These are phyloP conservation scores for Aspergillus persii DNA, from an alignment of 2,329 filamentous ascomycete species.

Conservation along the genomic window DNA sequence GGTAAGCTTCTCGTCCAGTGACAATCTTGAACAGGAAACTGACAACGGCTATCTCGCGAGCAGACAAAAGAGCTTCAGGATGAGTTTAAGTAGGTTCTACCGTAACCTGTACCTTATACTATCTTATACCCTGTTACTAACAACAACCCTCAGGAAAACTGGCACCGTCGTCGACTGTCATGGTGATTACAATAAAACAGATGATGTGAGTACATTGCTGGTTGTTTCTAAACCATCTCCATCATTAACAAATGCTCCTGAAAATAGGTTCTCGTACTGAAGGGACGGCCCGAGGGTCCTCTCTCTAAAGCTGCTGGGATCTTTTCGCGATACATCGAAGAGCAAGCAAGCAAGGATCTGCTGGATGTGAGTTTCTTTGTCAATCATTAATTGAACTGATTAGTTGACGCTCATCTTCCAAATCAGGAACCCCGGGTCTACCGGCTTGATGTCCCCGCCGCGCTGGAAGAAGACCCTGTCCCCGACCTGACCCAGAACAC, in stretches of 20 bases:
- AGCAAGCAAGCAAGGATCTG: slow-evolving; percentile 30
- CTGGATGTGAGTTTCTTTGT: slow-evolving; percentile 27
- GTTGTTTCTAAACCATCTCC: too few species aligned
- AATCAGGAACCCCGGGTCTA: slow-evolving; percentile 26
- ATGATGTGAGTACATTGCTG: slow-evolving; percentile 21
- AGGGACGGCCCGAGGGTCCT: slow-evolving; percentile 17
- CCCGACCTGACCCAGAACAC: not conserved
- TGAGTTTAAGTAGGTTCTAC: slow-evolving; percentile 20
- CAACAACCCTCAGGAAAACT: slow-evolving; percentile 5
- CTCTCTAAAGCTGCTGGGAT: slow-evolving; percentile 11
- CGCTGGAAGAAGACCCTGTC: slow-evolving; percentile 8
- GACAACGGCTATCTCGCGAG: not conserved
- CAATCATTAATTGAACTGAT: not conserved
- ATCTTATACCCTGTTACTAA: too few species aligned
- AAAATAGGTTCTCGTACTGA: slow-evolving; percentile 26
- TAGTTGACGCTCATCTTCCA: not conserved
- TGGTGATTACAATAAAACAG: slow-evolving; percentile 22
- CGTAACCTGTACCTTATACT: not conserved
- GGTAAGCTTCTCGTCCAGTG: slow-evolving; percentile 14
- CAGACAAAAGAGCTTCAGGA: slow-evolving; percentile 26
- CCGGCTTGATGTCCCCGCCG: slow-evolving; percentile 22
- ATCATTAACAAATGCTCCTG: not conserved
- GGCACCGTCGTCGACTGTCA: slow-evolving; percentile 8
- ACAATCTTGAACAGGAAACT: not conserved
- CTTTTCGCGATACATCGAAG: slow-evolving; percentile 26